Percentiles rank a stretch among this genome's conserved stretches.
Evolutionary conservation across 495 filamentous ascomycete genomes (phyloP).

Genomic region (Podospora pseudopauciseta): DNA sequence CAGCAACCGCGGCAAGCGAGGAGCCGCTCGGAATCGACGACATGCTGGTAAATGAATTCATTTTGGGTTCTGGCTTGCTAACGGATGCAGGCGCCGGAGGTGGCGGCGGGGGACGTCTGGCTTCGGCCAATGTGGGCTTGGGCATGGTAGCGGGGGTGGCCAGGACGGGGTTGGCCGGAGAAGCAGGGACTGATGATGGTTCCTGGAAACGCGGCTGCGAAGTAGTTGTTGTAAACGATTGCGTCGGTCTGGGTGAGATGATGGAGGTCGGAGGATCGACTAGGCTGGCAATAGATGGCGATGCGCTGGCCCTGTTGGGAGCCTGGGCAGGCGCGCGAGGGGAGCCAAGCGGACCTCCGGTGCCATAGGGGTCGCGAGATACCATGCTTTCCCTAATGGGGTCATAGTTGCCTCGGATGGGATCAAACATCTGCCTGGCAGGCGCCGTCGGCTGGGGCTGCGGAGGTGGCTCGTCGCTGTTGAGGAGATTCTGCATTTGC

Average conservation of each 20-base stretch:
- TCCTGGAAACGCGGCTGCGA: slow-evolving; percentile 31
- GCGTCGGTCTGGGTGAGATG: slow-evolving; percentile 44
- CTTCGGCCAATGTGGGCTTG: slow-evolving; percentile 35
- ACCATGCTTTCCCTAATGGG: slow-evolving; percentile 48
- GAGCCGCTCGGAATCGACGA: slow-evolving; percentile 14
- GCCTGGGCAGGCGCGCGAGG: slow-evolving; percentile 48
- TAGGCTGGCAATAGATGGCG: slow-evolving; percentile 83
- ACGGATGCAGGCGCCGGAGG: slow-evolving; percentile 25
- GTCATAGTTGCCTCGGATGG: slow-evolving; percentile 71
- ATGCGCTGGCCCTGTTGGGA: slow-evolving; percentile 71
- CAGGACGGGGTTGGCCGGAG: slow-evolving; percentile 28
- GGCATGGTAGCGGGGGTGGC: slow-evolving; percentile 32
- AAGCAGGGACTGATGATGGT: slow-evolving; percentile 28
- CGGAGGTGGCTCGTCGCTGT: slow-evolving; percentile 47
- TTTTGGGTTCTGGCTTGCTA: slow-evolving; percentile 29
- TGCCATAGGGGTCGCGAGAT: slow-evolving; percentile 48
- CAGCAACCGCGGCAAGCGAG: slow-evolving; percentile 4
- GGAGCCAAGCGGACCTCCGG: slow-evolving; percentile 48
- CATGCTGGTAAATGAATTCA: slow-evolving; percentile 41
- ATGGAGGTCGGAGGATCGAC: slow-evolving; percentile 64
- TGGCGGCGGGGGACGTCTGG: slow-evolving; percentile 33
- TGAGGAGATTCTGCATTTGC: slow-evolving; percentile 49
- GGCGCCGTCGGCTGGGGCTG: slow-evolving; percentile 40
- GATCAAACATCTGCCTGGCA: slow-evolving; percentile 82
- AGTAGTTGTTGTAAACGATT: slow-evolving; percentile 38